Conservation (phyloP, 73 alveolate species). For the Paramecium pentaurelia region DNA sequence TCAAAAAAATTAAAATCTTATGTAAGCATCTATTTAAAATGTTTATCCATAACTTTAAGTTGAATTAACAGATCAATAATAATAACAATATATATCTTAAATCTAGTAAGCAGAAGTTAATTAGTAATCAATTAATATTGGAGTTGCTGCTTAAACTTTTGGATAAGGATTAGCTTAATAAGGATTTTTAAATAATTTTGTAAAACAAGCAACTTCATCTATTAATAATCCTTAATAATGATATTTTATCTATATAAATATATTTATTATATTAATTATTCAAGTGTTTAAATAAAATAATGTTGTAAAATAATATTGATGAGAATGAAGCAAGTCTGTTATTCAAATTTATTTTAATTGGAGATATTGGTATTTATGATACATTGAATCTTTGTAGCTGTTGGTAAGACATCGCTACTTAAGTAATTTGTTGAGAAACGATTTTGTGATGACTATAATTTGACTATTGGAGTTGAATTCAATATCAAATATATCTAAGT, state of each 20-base stretch:
- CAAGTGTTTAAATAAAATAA: neutral
- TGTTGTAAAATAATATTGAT: neutral
- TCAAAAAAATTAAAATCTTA: neutral
- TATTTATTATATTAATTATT: neutral
- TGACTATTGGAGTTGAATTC: conserved; percentile 76
- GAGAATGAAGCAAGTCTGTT: conserved; percentile 5
- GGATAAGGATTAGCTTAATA: neutral
- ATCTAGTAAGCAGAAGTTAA: neutral
- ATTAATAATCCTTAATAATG: neutral
- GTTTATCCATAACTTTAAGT: neutral
- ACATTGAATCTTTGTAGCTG: neutral
- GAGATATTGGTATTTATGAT: conserved; percentile 56
- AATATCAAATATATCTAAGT: conserved; percentile 56
- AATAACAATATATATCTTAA: neutral
- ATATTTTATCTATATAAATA: neutral
- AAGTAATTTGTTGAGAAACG: conserved; percentile 65
- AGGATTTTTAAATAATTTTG: neutral
- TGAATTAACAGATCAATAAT: neutral
- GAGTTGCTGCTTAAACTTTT: neutral
- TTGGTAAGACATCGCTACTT: conserved; percentile 68
- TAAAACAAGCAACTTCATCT: neutral
- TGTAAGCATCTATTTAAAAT: neutral
- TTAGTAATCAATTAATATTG: neutral
- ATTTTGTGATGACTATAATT: conserved; percentile 62
- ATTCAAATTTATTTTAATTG: conserved; percentile 75